Percentiles rank a stretch among this genome's conserved stretches.
These are phyloP conservation scores for Bjerkandera adusta DNA, from an alignment of 1,284 basidiomycete genomes.

Conservation along the genomic window DNA sequence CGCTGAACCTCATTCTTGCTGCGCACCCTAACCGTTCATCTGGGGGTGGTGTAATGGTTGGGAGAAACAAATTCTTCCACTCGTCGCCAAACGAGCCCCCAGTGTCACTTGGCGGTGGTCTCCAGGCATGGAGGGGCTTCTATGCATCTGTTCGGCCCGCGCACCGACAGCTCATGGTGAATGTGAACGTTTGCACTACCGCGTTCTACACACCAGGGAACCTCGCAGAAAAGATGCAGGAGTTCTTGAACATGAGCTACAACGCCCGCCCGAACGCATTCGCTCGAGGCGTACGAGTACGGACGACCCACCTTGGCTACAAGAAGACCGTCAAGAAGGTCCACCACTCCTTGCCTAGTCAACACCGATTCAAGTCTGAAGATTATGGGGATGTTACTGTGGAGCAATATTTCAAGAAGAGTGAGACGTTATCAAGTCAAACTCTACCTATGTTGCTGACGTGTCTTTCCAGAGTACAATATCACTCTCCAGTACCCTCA, in stretches of 20 bases:
- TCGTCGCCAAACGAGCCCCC: constrained; percentile 42
- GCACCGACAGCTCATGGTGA: constrained; percentile 74
- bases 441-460: not conserved
- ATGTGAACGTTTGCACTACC: constrained; percentile 76
- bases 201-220: constrained; percentile 71
- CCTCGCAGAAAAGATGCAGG: constrained; percentile 52
- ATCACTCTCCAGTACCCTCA: constrained; percentile 48
- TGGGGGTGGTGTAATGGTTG: constrained; percentile 70
- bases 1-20: constrained; percentile 69
- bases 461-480: constrained; percentile 47
- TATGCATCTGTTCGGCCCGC: constrained; percentile 74
- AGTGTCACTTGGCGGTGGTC: constrained; percentile 51
- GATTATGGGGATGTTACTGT: constrained; percentile 54
- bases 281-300: constrained; percentile 56
- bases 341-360: constrained; percentile 42
- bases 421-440: constrained; percentile 36
- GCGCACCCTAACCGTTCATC: constrained; percentile 54
- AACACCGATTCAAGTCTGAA: constrained; percentile 53
- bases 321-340: constrained; percentile 59
- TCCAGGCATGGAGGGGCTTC: constrained; percentile 72
- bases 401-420: constrained; percentile 58
- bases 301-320: constrained; percentile 54
- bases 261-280: constrained; percentile 51
- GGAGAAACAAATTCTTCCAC: constrained; percentile 77
- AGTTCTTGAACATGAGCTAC: constrained; percentile 50